Evolutionary conservation across 257 asterid species (phyloP).

Genomic region (Solanum appendiculatum): DNA sequence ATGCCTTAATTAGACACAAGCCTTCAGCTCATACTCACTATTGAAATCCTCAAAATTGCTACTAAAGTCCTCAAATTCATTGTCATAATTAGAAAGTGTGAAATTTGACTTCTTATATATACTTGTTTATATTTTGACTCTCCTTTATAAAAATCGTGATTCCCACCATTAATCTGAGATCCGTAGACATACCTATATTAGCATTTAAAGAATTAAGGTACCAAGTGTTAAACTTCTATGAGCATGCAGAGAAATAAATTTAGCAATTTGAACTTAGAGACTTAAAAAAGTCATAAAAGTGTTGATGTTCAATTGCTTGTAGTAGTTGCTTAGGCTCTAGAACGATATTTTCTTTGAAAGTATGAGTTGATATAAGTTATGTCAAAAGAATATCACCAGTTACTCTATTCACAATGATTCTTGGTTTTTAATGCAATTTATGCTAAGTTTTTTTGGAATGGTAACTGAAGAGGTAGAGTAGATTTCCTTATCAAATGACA

Average conservation of each 20-base stretch:
- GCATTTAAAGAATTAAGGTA: background rate
- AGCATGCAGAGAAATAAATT: background rate
- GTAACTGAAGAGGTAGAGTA: background rate
- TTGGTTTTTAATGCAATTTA: background rate
- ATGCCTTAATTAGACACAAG: background rate
- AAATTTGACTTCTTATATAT: background rate
- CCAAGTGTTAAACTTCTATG: background rate
- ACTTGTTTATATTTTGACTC: background rate
- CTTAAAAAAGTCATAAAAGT: background rate
- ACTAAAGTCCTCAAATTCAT: background rate
- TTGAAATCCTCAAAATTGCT: background rate
- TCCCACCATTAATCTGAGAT: background rate
- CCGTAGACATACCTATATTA: background rate
- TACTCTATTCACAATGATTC: background rate
- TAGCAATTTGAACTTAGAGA: background rate
- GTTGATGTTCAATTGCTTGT: background rate
- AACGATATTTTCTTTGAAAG: no score
- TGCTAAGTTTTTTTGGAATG: background rate
- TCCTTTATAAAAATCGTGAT: background rate
- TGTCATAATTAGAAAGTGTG: background rate
- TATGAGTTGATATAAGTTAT: no score
- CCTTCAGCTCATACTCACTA: background rate
- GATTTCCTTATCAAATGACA: background rate
- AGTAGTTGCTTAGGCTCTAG: no score
- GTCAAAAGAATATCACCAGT: no score